Base-by-base conservation (phyloP, 1,284 basidiomycete genomes). In the Erythrobasidium hasegawianum region DNA sequence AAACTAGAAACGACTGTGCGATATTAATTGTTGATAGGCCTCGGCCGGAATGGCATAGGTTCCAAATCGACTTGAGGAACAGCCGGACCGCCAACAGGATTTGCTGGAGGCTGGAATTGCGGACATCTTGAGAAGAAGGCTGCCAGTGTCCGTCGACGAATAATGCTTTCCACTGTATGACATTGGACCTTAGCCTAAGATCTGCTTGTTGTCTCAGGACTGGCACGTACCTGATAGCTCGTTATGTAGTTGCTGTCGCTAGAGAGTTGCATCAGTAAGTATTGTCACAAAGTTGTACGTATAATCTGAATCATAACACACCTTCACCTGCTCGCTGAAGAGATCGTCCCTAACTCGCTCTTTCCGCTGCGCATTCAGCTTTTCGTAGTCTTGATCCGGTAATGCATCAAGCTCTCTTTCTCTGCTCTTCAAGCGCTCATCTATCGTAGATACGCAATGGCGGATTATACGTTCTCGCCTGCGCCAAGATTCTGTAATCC, bases 91-190 rank as follows among this genome's bases (percentile, higher is more conserved):
- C 62, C 62, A 39, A 41, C 54, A 5, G 54, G 53, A 33, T 39
- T 24, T 22, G 45, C 18, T 18, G 62, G 62, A 39, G 62, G 62
- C 18, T 57, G 50, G 40, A 65, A 65, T 38, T 57, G 45, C 8
- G 62, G 62, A 65, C 62, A 65, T 14, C 62, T 38, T 24, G 62
- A 50, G 47, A 65, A 65, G 56, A 65, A 65, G 18, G 62, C 62
- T 41, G 62, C 55, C 26, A 65, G 10, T 29, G 62, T 65, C 16
- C 62, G 22, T 18, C 62, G 41, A 27, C 62, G 62, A 13, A 65
- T 47, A 18, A 65, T 65, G 49, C 45, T 50, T 47, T 65, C 61
- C 40, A 64, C 61, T 64, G 43, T n/a, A 8, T n/a, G n/a, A n/a
- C n/a, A n/a, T n/a, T n/a, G 20, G 7, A 18, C 10, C 20, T 5